Evolutionary conservation across 768 basidiomycete genomes (phyloP).

Genomic region (Trametes punicea): DNA sequence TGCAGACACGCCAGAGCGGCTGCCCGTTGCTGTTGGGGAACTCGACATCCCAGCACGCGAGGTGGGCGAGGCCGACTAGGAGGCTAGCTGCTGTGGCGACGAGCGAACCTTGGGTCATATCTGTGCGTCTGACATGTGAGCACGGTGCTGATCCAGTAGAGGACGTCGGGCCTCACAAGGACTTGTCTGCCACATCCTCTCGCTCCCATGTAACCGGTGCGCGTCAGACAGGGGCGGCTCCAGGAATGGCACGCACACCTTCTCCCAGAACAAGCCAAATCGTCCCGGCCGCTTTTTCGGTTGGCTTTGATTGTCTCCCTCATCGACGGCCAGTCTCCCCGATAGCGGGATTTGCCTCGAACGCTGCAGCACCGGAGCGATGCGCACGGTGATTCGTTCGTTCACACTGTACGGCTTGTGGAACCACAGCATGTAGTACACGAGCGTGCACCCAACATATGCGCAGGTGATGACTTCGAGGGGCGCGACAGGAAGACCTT

Average conservation of each 20-base stretch:
- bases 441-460: conserved; percentile 18
- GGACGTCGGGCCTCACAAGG: conserved; percentile 15
- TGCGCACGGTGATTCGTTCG: conserved; percentile 12
- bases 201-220: conserved; percentile 16
- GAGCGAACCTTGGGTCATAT: conserved; percentile 18
- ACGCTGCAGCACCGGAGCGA: conserved; percentile 1
- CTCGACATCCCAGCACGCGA: conserved; percentile 18
- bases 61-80: conserved; percentile 16
- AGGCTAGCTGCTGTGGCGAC: conserved; percentile 11
- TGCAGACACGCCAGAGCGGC: conserved; percentile 16
- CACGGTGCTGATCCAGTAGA: neutral
- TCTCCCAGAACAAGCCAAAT: neutral
- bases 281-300: neutral
- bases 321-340: neutral
- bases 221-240: conserved; percentile 10
- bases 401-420: conserved; percentile 19
- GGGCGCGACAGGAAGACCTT: conserved; percentile 11
- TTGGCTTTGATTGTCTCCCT: neutral
- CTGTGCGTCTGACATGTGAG: neutral
- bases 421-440: conserved; percentile 17
- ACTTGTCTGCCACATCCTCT: conserved; percentile 10
- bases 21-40: conserved; percentile 19
- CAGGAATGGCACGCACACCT: neutral
- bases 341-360: neutral
- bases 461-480: conserved; percentile 18